Evolutionary conservation across 192 early-diverging fungal genomes (phyloP).

Genomic region (Ambispora gerdemannii): DNA sequence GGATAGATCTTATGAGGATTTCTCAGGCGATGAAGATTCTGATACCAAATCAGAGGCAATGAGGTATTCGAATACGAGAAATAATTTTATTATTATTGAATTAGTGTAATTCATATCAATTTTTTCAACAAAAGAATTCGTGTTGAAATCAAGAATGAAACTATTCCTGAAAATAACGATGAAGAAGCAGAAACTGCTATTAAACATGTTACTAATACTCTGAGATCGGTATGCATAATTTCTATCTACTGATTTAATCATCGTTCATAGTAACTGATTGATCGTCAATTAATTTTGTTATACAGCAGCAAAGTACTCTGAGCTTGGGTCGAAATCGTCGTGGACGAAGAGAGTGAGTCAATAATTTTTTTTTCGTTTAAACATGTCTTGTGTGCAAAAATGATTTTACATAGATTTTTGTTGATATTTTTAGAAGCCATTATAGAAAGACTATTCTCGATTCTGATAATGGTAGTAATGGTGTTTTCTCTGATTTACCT

Average conservation of each 20-base stretch:
- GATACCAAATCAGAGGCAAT: conserved; percentile 41
- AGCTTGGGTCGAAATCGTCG: conserved; percentile 20
- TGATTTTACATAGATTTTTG: no score
- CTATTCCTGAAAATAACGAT: conserved; percentile 31
- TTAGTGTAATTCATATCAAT: conserved; percentile 11
- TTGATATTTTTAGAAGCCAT: conserved; percentile 7
- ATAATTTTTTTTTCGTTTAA: background rate
- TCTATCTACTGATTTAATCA: background rate
- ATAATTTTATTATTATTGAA: conserved; percentile 4
- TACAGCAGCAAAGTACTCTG: background rate
- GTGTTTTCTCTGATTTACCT: background rate
- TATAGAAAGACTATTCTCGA: background rate
- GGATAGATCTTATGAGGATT: conserved; percentile 41
- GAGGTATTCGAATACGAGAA: conserved; percentile 31
- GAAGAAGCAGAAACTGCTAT: conserved; percentile 33
- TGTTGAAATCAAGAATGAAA: conserved; percentile 43
- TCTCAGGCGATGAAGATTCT: conserved; percentile 36
- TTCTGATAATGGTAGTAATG: background rate
- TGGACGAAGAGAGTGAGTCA: conserved; percentile 41
- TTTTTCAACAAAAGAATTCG: conserved; percentile 34
- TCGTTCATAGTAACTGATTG: no score
- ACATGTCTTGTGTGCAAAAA: background rate
- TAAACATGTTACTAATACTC: conserved; percentile 33
- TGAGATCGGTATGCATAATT: conserved; percentile 32
- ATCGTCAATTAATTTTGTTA: background rate